Evolutionary conservation across 768 basidiomycete species (phyloP).

Genomic region (Plicaturopsis crispa): DNA sequence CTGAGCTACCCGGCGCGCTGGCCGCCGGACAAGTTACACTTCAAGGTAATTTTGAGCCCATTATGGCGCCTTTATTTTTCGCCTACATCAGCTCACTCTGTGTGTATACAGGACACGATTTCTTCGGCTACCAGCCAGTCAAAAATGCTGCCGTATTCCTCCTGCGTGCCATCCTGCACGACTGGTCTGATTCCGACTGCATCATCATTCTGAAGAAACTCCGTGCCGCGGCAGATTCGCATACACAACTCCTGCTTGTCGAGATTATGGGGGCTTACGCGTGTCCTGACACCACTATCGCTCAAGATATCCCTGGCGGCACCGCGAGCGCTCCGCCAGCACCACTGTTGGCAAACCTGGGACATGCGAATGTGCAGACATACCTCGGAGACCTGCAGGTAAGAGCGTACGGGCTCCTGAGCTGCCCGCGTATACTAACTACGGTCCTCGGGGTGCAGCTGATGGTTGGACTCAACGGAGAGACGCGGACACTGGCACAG

Average conservation of each 20-base stretch:
- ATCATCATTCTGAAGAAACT: constrained; percentile 16
- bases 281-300: constrained; percentile 11
- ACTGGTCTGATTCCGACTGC: constrained; percentile 24
- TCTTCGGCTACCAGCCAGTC: constrained; percentile 19
- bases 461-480: constrained; percentile 5
- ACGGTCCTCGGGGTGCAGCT: no score
- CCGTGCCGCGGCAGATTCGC: constrained; percentile 11
- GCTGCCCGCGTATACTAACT: no score
- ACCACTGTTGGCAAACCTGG: constrained; percentile 6
- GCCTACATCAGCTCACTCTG: no score
- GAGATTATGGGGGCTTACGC: constrained; percentile 13
- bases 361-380: not conserved
- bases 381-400: constrained; percentile 9
- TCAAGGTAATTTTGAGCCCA: constrained; percentile 12
- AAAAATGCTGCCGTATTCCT: constrained; percentile 20
- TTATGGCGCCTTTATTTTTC: not conserved
- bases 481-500: constrained; percentile 6
- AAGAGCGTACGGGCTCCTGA: no score
- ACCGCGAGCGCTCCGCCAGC: not conserved
- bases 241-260: constrained; percentile 18
- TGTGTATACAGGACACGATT: constrained; percentile 17
- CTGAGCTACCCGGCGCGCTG: constrained; percentile 13
- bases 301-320: not conserved
- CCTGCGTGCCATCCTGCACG: constrained; percentile 20
- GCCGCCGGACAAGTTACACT: constrained; percentile 14